Evolutionary conservation across 2,329 filamentous ascomycete species (phyloP).

Genomic region (Aschersonia sp.): DNA sequence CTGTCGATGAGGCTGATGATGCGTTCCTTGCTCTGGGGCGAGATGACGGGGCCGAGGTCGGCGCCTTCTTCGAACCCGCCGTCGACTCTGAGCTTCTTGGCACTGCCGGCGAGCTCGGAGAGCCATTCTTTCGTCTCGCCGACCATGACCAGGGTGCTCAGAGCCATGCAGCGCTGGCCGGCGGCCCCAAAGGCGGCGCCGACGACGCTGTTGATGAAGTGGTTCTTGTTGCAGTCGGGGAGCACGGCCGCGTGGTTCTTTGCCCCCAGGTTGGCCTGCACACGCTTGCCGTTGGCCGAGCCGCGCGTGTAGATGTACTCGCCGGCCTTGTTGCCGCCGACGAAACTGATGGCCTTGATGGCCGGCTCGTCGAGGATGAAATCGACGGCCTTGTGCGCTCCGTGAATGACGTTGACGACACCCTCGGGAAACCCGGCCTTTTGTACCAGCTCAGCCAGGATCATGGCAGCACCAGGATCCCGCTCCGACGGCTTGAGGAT

Average conservation of each 20-base stretch:
- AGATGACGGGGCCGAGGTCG: constrained; percentile 73
- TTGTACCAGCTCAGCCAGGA: constrained; percentile 63
- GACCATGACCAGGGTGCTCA: constrained; percentile 71
- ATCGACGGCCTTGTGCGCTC: constrained; percentile 66
- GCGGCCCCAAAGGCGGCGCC: constrained; percentile 77
- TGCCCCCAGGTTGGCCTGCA: constrained; percentile 75
- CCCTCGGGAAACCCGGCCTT: constrained; percentile 72
- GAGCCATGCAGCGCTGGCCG: constrained; percentile 75
- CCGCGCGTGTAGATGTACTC: constrained; percentile 73
- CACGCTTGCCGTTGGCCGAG: constrained; percentile 74
- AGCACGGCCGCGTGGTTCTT: constrained; percentile 81
- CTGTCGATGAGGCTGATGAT: constrained; percentile 64
- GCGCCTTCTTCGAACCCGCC: constrained; percentile 70
- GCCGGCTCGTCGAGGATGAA: constrained; percentile 74
- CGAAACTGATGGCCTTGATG: constrained; percentile 79
- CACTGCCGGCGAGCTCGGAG: constrained; percentile 59
- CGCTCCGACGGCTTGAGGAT: constrained; percentile 79
- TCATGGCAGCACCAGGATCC: constrained; percentile 74
- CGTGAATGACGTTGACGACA: constrained; percentile 73
- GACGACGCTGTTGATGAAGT: constrained; percentile 70
- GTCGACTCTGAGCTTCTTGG: constrained; percentile 58
- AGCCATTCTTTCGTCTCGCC: constrained; percentile 79
- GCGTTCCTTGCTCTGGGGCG: constrained; percentile 60
- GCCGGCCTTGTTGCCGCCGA: constrained; percentile 75
- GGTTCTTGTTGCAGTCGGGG: constrained; percentile 82